These are phyloP conservation scores for Fusarium pilosicola DNA, from an alignment of 2,329 filamentous ascomycete species.

Conservation along the genomic window DNA sequence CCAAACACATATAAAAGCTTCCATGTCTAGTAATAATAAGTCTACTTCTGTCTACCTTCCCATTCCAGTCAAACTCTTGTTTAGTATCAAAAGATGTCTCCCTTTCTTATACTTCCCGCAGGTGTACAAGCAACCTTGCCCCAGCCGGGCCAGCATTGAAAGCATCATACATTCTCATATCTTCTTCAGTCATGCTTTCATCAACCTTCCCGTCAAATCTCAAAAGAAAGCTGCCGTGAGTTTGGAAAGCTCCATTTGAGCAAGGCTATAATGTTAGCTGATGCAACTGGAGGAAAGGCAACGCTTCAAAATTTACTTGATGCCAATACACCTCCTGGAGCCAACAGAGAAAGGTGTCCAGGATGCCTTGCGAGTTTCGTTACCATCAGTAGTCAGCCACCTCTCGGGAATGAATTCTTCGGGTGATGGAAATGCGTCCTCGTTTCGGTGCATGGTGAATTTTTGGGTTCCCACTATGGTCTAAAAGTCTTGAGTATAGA, in stretches of 20 bases:
- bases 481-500: neutral
- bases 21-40: neutral
- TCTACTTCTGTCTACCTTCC: neutral
- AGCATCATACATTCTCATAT: neutral
- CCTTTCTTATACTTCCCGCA: neutral
- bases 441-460: neutral
- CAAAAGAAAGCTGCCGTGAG: neutral
- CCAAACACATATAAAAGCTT: neutral
- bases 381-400: neutral
- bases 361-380: neutral
- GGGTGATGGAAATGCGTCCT: neutral
- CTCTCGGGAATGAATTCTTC: neutral
- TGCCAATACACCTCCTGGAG: neutral
- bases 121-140: neutral
- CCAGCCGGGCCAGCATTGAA: neutral
- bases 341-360: neutral
- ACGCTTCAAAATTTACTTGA: neutral
- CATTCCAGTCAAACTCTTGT: neutral
- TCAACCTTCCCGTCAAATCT: neutral
- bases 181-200: neutral
- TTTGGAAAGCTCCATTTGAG: neutral
- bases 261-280: neutral
- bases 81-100: neutral
- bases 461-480: neutral
- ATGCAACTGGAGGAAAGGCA: neutral